Base-by-base conservation (phyloP, 495 filamentous ascomycete genomes). In the Rusavskia elegans region DNA sequence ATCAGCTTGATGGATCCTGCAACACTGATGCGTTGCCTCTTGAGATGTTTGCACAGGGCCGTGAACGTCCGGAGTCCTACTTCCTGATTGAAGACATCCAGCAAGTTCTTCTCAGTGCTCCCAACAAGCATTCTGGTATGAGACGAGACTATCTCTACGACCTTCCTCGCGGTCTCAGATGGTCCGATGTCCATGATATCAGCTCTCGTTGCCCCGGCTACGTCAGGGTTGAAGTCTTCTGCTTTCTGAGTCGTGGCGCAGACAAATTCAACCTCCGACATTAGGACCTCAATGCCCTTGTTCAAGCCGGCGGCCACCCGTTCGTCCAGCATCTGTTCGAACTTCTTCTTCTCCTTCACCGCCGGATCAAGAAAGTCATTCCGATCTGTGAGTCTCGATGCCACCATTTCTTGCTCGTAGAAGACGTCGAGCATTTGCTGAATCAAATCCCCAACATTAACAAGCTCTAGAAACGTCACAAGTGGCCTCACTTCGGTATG, bases 341-440 rank as follows among this genome's bases (percentile, higher is more conserved):
- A 99, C 45, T 84, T 87, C 68, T 95, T 97, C 76, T 99, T 99
- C 58, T 90, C 89, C 56, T 93, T 82, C 19, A 82, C 83, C 0
- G 89, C 86, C 5, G 89, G 87, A 60, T 92, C 86, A 35, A 99
- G 68, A 61, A 97, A 99, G 65, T 99, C 92, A 58, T 93, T 89
- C 21, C 84, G 79, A 60, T 99, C 90, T 13, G 84, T 84, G 48
- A 99, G 79, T 55, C 85, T 85, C 3, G 80, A 75, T 0, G 79
- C 79, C 6, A 87, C 82, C 35, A 99, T 75, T 64, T 97, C 90
- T 62, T 95, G 89, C 64, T 93, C 85, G 65, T 94, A 99, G 67
- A 99, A 99, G 19, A 99, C 89, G 60, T 99, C 93, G 52, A 99
- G 78, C 93, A 99, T 99, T 62, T 99, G 93, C 48, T 93, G 84